phyloP scores from a whole-genome alignment of 352 stramenopile species.

The Sclerospora graminicola region DNA sequence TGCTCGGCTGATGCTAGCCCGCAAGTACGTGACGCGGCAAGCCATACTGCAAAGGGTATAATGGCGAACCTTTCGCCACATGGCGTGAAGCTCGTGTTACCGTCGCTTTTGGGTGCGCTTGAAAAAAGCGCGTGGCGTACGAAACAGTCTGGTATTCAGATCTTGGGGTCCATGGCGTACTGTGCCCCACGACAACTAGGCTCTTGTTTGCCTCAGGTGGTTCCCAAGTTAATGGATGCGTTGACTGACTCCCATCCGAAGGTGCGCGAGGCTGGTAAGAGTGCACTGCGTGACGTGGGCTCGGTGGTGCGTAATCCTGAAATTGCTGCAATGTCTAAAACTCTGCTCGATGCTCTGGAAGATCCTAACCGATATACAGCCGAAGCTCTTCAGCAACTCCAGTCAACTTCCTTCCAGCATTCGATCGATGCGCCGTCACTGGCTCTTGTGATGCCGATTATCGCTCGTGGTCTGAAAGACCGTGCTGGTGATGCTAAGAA shows the following conservation, averaged over 20 bases:
- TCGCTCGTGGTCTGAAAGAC: slow-evolving; percentile 97
- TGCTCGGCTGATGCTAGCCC: slow-evolving; percentile 95
- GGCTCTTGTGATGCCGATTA: slow-evolving; percentile 98
- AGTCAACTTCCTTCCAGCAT: slow-evolving; percentile 98
- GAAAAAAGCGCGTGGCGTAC: slow-evolving; percentile 93
- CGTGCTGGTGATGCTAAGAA: slow-evolving; percentile 95
- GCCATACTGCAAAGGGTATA: slow-evolving; percentile 91
- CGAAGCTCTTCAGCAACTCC: slow-evolving; percentile 93
- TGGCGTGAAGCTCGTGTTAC: slow-evolving; percentile 98
- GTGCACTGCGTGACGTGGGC: slow-evolving; percentile 94
- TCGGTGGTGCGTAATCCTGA: slow-evolving; percentile 99
- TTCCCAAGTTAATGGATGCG: slow-evolving; percentile 95
- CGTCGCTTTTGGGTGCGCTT: slow-evolving; percentile 93
- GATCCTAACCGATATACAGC: slow-evolving; percentile 90
- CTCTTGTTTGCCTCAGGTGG: slow-evolving; percentile 96
- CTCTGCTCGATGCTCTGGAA: slow-evolving; percentile 93
- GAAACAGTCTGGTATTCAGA: slow-evolving; percentile 98
- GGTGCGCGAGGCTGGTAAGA: slow-evolving; percentile 94
- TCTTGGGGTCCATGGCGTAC: slow-evolving; percentile 95
- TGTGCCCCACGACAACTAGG: slow-evolving; percentile 98
- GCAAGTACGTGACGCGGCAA: slow-evolving; percentile 93
- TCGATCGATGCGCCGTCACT: slow-evolving; percentile 99
- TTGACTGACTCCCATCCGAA: slow-evolving; percentile 98
- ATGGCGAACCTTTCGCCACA: slow-evolving; percentile 98
- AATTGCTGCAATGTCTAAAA: slow-evolving; percentile 91